These are phyloP conservation scores for Przewalskia tangutica DNA, from an alignment of 257 asterid genomes.

Conservation along the genomic window DNA sequence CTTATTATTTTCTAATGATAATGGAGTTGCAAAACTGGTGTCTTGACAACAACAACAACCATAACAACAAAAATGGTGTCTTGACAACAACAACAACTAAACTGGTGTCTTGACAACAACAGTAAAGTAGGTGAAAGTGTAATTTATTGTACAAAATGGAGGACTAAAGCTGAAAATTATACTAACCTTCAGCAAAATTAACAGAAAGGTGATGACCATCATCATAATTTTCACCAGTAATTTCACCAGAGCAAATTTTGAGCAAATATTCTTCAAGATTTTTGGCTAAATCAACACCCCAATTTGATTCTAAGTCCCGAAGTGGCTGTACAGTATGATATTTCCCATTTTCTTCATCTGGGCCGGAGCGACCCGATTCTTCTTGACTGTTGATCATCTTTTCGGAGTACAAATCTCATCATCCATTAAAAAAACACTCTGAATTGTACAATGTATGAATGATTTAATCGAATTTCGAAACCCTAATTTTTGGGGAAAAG, in stretches of 20 bases:
- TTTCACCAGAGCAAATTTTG: slow-evolving; percentile 80
- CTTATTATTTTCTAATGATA: neutral
- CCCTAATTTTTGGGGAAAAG: neutral
- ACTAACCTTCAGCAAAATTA: slow-evolving; percentile 80
- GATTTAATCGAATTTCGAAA: neutral
- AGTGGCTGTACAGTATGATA: slow-evolving; percentile 60
- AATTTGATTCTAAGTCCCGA: slow-evolving; percentile 78
- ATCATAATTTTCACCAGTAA: slow-evolving; percentile 28
- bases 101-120: too few species aligned
- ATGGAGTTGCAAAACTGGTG: too few species aligned
- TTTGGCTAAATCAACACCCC: slow-evolving; percentile 86
- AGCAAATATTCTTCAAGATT: slow-evolving; percentile 76
- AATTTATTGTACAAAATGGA: neutral
- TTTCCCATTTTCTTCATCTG: slow-evolving; percentile 16
- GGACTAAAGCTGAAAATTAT: neutral
- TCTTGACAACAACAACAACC: too few species aligned
- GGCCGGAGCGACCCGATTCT: neutral
- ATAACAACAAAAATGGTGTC: too few species aligned
- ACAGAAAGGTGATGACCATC: slow-evolving; percentile 34
- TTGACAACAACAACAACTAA: too few species aligned
- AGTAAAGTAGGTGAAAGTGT: too few species aligned
- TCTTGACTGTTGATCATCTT: slow-evolving; percentile 1
- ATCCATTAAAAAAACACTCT: neutral
- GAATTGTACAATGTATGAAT: neutral
- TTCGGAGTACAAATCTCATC: neutral